Conservation (phyloP, 1,139 yeast species). For the Arxiozyma slooffiae region DNA sequence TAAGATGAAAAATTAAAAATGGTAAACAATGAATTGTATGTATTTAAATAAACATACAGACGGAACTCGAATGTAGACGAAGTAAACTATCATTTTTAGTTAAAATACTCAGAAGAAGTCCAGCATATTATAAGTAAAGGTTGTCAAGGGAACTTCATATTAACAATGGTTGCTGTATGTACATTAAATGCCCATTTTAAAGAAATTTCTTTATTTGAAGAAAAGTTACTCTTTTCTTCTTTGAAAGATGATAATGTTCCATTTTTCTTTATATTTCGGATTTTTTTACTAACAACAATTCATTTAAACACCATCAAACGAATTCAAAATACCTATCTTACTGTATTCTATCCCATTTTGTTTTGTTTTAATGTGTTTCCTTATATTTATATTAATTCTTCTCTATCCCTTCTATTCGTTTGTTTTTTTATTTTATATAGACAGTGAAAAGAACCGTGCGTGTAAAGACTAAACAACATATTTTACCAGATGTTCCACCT, state of each 20-base stretch:
- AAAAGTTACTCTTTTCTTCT: too few species aligned
- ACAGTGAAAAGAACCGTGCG: constrained; percentile 79
- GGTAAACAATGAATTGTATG: background rate
- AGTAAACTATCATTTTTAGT: background rate
- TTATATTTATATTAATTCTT: too few species aligned
- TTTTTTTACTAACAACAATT: background rate
- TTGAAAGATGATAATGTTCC: too few species aligned
- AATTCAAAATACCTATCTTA: too few species aligned
- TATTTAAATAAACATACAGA: too few species aligned
- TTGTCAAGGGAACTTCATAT: background rate
- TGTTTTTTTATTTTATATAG: constrained; percentile 11
- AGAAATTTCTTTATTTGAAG: too few species aligned
- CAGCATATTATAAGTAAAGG: background rate
- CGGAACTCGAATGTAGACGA: too few species aligned
- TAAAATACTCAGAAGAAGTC: background rate
- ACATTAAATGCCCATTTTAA: too few species aligned
- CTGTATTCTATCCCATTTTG: background rate
- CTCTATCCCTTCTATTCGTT: too few species aligned
- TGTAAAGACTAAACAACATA: constrained; percentile 77
- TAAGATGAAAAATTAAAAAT: background rate
- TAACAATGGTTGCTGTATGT: constrained; percentile 21
- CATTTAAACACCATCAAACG: background rate
- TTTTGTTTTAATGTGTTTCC: background rate
- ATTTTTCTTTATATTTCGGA: too few species aligned
- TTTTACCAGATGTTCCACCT: constrained; percentile 76